Evolutionary conservation across 2,329 filamentous ascomycete genomes (phyloP), one percentile per base, ranked within the genome.

Genomic region (Trichophaea hybrida): DNA sequence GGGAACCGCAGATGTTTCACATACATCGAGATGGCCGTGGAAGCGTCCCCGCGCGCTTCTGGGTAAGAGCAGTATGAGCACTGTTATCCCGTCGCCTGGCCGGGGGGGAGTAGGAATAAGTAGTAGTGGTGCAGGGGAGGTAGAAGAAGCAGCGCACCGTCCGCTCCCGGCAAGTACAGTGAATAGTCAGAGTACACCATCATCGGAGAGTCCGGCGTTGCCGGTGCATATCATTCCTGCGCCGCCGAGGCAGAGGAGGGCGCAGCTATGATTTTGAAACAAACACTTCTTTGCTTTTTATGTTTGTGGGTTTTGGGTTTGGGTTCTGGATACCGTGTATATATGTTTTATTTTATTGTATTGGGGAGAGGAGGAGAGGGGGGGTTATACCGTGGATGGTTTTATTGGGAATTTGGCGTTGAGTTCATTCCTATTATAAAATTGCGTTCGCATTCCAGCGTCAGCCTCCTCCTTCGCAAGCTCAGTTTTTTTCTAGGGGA

Each of bases 211-310:
- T 5, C 57, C 49, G 15, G 24, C 32, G 34, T 50, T 64, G 6
- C 61, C 63, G 7, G 61, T 64, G 7, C 59, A 49, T 5, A 58
- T 63, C 32, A 61, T 64, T 40, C 63, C 63, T 10, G 60, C 63
- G 7, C 63, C 61, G 8, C 55, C 52, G 4, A 40, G 53, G 53
- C 34, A n/a, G 32, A 35, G 51, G 31, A 1, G 24, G 24, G 3
- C 24, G 24, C 24, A 24, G 24, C 24, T 24, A 24, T 24, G 24
- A 24, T 3, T 24, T 24, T 24, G 24, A 24, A 24, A 24, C 24
- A 3, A 24, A 24, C 24, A 24, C 24, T 24, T 46, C 24, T 24
- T 46, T 12, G 40, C n/a, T 46, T 46, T 46, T 17, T 46, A 6
- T 13, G 40, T 46, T 46, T 46, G 13, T 46, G 40, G 40, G n/a